phyloP scores from a whole-genome alignment of 2,329 filamentous ascomycete species.

The Emergomyces orientalis region DNA sequence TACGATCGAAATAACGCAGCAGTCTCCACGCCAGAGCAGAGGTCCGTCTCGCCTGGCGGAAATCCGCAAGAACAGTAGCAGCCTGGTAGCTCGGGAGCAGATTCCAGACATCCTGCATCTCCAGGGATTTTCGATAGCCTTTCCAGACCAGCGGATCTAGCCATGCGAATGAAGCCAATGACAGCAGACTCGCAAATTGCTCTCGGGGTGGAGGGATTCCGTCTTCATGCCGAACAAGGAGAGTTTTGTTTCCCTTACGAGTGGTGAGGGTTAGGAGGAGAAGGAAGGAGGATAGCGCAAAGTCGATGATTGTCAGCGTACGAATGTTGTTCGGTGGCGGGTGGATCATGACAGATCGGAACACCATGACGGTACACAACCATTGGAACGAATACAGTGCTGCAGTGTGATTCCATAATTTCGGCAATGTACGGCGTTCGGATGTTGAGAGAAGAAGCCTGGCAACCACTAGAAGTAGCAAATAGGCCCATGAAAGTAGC shows the following conservation, averaged over 20 bases:
- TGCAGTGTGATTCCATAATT: slow-evolving; percentile 88
- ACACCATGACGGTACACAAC: slow-evolving; percentile 64
- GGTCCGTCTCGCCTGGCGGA: slow-evolving; percentile 77
- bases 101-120: slow-evolving; percentile 86
- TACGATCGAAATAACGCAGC: slow-evolving; percentile 70
- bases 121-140: slow-evolving; percentile 75
- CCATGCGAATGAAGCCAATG: slow-evolving; percentile 81
- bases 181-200: slow-evolving; percentile 78
- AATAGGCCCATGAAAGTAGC: slow-evolving; percentile 70
- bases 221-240: slow-evolving; percentile 80
- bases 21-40: slow-evolving; percentile 70
- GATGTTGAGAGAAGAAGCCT: slow-evolving; percentile 56
- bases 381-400: slow-evolving; percentile 74
- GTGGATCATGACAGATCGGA: slow-evolving; percentile 78
- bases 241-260: slow-evolving; percentile 82
- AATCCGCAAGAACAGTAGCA: slow-evolving; percentile 65
- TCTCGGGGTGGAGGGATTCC: slow-evolving; percentile 80
- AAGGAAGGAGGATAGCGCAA: slow-evolving; percentile 63
- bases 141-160: slow-evolving; percentile 81
- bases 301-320: slow-evolving; percentile 61
- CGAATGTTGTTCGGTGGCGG: slow-evolving; percentile 55
- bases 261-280: slow-evolving; percentile 69
- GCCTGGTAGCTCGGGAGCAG: slow-evolving; percentile 81
- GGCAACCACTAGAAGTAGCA: slow-evolving; percentile 61
- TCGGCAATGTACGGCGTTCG: slow-evolving; percentile 57